Evolutionary conservation across 768 basidiomycete genomes (phyloP).

Genomic region (Mycena floridula): DNA sequence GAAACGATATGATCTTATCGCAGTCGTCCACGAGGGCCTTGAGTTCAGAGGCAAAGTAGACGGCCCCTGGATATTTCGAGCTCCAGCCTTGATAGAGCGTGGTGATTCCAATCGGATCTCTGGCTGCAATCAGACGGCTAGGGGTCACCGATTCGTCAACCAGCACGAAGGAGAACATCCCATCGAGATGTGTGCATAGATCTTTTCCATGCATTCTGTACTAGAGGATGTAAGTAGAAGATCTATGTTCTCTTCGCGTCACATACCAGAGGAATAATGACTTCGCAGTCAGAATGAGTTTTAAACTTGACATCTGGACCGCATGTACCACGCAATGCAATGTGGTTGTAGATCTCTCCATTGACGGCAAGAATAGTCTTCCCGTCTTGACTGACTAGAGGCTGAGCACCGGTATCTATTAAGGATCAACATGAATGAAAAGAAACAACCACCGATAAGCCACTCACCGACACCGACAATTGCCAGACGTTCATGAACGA

Average conservation of each 20-base stretch:
- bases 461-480: conserved; percentile 95
- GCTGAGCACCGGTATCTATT: conserved; percentile 94
- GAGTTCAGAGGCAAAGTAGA: conserved; percentile 94
- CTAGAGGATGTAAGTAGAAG: conserved; percentile 31
- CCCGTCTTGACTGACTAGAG: conserved; percentile 81
- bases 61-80: conserved; percentile 72
- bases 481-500: conserved; percentile 94
- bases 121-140: conserved; percentile 87
- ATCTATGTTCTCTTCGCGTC: conserved; percentile 4
- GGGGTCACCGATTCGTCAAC: conserved; percentile 91
- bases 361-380: conserved; percentile 87
- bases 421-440: not conserved
- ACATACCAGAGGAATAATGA: conserved; percentile 86
- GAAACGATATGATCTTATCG: conserved; percentile 92
- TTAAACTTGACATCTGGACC: conserved; percentile 75
- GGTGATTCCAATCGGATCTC: conserved; percentile 96
- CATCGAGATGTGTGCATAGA: conserved; percentile 80
- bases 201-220: conserved; percentile 78
- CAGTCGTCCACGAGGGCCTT: conserved; percentile 90
- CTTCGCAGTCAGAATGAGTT: conserved; percentile 97
- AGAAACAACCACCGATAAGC: conserved; percentile 3
- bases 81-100: conserved; percentile 98
- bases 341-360: conserved; percentile 98
- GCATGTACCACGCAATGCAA: conserved; percentile 65
- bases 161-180: conserved; percentile 98